A percentile compares a stretch with the other conserved stretches of the same genome.
Conservation (phyloP, 179 eudicot species). For the Drosera spatulata region DNA sequence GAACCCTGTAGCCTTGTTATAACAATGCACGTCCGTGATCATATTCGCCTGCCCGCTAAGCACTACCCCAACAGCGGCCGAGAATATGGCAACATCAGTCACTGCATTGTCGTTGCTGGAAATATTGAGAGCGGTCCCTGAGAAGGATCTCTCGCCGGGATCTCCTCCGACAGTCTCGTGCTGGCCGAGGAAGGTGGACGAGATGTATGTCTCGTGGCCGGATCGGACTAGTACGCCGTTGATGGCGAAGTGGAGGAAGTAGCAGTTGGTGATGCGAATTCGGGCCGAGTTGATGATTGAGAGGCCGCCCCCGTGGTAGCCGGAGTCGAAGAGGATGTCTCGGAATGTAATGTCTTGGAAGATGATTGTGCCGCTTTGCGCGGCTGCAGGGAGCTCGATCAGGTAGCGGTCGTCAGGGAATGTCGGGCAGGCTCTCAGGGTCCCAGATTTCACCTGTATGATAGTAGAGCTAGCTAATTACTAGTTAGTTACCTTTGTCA, state of each 20-base stretch:
- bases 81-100: slow-evolving; percentile 49
- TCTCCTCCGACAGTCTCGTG: slow-evolving; percentile 44
- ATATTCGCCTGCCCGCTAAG: slow-evolving; percentile 49
- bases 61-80: slow-evolving; percentile 37
- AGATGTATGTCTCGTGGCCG: slow-evolving; percentile 61
- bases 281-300: slow-evolving; percentile 27
- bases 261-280: slow-evolving; percentile 34
- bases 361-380: slow-evolving; percentile 9
- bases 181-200: slow-evolving; percentile 41
- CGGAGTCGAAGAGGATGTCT: slow-evolving; percentile 55
- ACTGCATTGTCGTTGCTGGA: slow-evolving; percentile 52
- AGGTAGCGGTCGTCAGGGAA: slow-evolving; percentile 41
- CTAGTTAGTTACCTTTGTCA: no score
- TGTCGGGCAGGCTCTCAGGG: slow-evolving; percentile 38
- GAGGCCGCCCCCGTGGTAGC: slow-evolving; percentile 40
- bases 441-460: slow-evolving; percentile 46
- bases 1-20: slow-evolving; percentile 52
- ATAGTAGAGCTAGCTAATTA: no score
- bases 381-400: slow-evolving; percentile 21
- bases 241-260: slow-evolving; percentile 47
- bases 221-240: slow-evolving; percentile 35
- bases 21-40: slow-evolving; percentile 60
- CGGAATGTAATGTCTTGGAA: slow-evolving; percentile 52
- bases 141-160: slow-evolving; percentile 21
- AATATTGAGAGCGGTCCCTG: slow-evolving; percentile 42